Evolutionary conservation across 2,329 filamentous ascomycete species (phyloP).

Genomic region (Claviceps maximensis): DNA sequence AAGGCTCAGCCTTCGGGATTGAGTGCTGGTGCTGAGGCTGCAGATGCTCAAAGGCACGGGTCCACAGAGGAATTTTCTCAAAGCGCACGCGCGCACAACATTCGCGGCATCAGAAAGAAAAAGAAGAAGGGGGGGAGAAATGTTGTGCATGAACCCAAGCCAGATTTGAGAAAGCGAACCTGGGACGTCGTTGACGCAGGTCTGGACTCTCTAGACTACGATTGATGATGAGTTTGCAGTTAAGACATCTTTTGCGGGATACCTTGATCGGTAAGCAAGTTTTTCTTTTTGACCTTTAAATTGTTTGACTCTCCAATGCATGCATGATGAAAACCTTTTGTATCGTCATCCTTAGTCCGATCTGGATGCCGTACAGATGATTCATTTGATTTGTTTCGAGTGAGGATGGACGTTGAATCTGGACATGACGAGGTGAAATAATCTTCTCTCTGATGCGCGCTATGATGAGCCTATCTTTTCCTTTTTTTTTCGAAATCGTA

Average conservation of each 20-base stretch:
- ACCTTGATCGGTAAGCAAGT: slow-evolving; percentile 13
- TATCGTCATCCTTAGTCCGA: slow-evolving; percentile 99
- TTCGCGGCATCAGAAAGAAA: slow-evolving; percentile 17
- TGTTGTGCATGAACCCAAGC: slow-evolving; percentile 35
- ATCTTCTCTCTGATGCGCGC: slow-evolving; percentile 40
- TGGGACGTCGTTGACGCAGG: slow-evolving; percentile 54
- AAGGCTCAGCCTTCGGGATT: slow-evolving; percentile 15
- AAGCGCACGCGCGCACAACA: neutral
- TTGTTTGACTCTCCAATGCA: neutral
- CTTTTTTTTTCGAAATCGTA: neutral
- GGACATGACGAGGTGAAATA: slow-evolving; percentile 34
- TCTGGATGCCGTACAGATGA: slow-evolving; percentile 21
- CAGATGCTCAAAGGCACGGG: neutral
- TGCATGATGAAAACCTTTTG: slow-evolving; percentile 67
- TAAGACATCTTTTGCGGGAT: neutral
- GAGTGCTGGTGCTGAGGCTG: neutral
- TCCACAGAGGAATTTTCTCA: neutral
- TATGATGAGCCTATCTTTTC: neutral
- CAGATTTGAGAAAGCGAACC: slow-evolving; percentile 51
- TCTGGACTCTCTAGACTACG: slow-evolving; percentile 47
- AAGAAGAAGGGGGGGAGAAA: slow-evolving; percentile 27
- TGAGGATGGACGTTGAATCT: slow-evolving; percentile 18
- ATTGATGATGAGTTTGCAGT: slow-evolving; percentile 23
- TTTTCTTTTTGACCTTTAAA: neutral
- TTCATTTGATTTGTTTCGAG: slow-evolving; percentile 15